Percentiles rank a stretch among this genome's conserved stretches.
Evolutionary conservation across 257 asterid species (phyloP).

Genomic region (Asclepias syriaca): DNA sequence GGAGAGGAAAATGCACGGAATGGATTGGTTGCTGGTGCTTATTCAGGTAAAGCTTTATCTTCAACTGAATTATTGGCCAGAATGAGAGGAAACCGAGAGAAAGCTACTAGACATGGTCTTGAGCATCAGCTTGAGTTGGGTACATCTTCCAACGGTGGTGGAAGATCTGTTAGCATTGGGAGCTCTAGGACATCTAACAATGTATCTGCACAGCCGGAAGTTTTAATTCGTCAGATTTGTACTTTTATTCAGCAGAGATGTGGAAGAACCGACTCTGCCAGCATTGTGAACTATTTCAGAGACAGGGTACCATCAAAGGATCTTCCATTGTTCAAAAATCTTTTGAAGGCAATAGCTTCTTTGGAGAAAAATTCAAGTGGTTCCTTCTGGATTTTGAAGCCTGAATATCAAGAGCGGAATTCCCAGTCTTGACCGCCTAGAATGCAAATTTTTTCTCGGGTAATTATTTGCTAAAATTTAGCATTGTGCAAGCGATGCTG

Average conservation of each 20-base stretch:
- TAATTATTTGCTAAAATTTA: neutral
- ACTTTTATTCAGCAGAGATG: slow-evolving; percentile 75
- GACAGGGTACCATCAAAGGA: slow-evolving; percentile 78
- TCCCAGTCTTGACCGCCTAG: neutral
- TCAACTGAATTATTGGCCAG: slow-evolving; percentile 73
- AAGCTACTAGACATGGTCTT: slow-evolving; percentile 63
- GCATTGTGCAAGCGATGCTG: neutral
- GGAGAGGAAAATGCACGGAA: slow-evolving; percentile 27
- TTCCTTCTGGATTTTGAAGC: slow-evolving; percentile 74
- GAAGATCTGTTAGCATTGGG: slow-evolving; percentile 26
- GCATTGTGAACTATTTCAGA: slow-evolving; percentile 69
- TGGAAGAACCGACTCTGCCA: slow-evolving; percentile 66
- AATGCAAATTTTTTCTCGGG: neutral
- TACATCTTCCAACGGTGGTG: slow-evolving; percentile 35
- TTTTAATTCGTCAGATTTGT: slow-evolving; percentile 81
- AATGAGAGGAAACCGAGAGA: slow-evolving; percentile 60
- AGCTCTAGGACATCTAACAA: slow-evolving; percentile 32
- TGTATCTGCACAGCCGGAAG: slow-evolving; percentile 60
- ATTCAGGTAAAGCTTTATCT: slow-evolving; percentile 78
- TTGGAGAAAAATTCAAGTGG: slow-evolving; percentile 64
- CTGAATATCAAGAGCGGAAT: slow-evolving; percentile 51
- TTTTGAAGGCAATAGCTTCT: slow-evolving; percentile 81
- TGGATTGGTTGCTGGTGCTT: slow-evolving; percentile 61
- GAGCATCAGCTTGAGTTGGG: slow-evolving; percentile 58
- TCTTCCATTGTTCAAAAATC: slow-evolving; percentile 76